A percentile compares a stretch with the other conserved stretches of the same genome.
Conservation (phyloP, 257 asterid genomes). For the Echium plantagineum region DNA sequence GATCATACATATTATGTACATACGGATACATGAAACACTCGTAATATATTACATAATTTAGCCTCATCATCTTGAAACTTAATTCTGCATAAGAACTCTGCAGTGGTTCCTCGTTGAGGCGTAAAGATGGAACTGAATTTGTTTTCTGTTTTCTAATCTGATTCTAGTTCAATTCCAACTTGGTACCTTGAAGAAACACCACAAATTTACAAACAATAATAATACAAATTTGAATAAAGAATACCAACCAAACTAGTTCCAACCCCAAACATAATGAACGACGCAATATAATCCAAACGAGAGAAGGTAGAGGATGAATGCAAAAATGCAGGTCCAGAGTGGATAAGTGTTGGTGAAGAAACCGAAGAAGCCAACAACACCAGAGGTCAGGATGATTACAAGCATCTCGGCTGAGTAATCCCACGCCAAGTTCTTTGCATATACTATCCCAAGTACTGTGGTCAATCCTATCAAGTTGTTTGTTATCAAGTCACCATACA, state of each 20-base stretch:
- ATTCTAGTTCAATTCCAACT: not conserved
- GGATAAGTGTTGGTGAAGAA: constrained; percentile 28
- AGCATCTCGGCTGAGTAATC: constrained; percentile 58
- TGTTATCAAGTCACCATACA: constrained; percentile 52
- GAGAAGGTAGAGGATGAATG: constrained; percentile 42
- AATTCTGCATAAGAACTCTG: no score
- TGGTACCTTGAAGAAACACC: not conserved
- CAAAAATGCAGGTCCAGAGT: constrained; percentile 40
- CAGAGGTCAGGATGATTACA: constrained; percentile 31
- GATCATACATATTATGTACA: no score
- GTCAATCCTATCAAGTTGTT: constrained; percentile 50
- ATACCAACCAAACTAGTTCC: constrained; percentile 18
- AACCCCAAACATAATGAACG: constrained; percentile 22
- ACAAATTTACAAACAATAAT: not conserved
- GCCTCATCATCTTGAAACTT: no score
- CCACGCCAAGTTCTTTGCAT: constrained; percentile 46
- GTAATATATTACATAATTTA: no score
- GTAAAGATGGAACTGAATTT: no score
- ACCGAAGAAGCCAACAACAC: constrained; percentile 33
- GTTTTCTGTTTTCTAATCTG: no score
- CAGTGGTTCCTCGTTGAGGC: no score
- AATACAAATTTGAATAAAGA: not conserved
- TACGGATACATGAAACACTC: no score
- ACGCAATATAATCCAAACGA: constrained; percentile 32
- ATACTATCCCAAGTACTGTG: constrained; percentile 35